These are phyloP conservation scores for Penicillium egyptiacum DNA, from an alignment of 495 filamentous ascomycete genomes.

Conservation along the genomic window DNA sequence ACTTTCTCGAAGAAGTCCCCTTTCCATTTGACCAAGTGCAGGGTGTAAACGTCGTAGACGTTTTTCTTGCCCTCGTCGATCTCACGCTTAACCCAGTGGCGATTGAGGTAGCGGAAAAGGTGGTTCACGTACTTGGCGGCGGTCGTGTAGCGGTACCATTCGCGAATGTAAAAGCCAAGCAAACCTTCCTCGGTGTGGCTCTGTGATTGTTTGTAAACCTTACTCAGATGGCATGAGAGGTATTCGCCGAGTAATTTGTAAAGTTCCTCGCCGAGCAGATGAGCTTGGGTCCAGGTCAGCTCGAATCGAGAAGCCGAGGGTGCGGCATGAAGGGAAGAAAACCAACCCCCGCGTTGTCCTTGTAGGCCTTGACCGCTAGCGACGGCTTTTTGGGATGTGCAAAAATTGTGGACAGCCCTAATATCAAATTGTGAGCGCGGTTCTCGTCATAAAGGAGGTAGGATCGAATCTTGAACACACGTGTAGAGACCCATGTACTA, in stretches of 20 bases:
- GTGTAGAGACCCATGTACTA: slow-evolving; percentile 99
- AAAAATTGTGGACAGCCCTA: slow-evolving; percentile 97
- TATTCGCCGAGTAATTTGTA: slow-evolving; percentile 89
- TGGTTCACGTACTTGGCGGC: slow-evolving; percentile 97
- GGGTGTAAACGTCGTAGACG: slow-evolving; percentile 95
- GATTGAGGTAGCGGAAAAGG: slow-evolving; percentile 93
- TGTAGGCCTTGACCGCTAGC: slow-evolving; percentile 49
- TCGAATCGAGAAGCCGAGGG: slow-evolving; percentile 1
- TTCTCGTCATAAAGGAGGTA: slow-evolving; percentile 9
- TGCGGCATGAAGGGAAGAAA: neutral
- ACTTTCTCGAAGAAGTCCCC: slow-evolving; percentile 83
- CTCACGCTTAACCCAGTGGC: slow-evolving; percentile 98
- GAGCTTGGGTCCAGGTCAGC: slow-evolving; percentile 53
- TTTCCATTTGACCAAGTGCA: slow-evolving; percentile 94
- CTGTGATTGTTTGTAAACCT: slow-evolving; percentile 65
- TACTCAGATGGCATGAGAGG: slow-evolving; percentile 69
- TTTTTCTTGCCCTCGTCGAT: slow-evolving; percentile 99
- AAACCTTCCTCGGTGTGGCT: slow-evolving; percentile 86
- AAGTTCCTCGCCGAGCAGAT: slow-evolving; percentile 92
- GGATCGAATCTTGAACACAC: slow-evolving; percentile 48
- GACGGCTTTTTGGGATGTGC: slow-evolving; percentile 94
- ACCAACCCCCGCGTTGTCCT: slow-evolving; percentile 77
- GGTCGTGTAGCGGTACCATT: slow-evolving; percentile 94
- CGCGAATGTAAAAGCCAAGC: slow-evolving; percentile 89
- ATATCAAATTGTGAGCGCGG: slow-evolving; percentile 24